Evolutionary conservation across 208 protist species (phyloP), one percentile per base, ranked within the genome.

Genomic region (Acanthamoeba quina): DNA sequence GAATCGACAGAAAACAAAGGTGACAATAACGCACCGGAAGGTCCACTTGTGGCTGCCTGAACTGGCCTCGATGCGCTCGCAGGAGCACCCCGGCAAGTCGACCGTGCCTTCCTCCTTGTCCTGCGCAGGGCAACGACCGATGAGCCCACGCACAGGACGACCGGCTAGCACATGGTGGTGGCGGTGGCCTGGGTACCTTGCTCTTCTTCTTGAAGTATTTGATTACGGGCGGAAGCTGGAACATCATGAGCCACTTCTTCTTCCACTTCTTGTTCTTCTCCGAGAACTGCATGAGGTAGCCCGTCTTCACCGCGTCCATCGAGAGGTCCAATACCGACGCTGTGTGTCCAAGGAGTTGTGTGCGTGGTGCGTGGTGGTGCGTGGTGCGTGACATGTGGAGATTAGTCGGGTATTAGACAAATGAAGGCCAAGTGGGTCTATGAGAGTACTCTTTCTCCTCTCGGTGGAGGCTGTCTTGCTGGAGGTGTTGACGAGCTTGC

Each of bases 221-320:
- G 72, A 80, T 80, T 37, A 80, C 72, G 2, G 72, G 72, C 11
- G 72, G 72, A 49, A 80, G 72, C 72, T 80, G 72, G 72, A 80
- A 80, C 34, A 80, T 44, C 34, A 80, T 44, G 24, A 80, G 49
- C 72, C 72, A 80, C 44, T 80, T 80, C 72, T 52, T 80, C 24
- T 80, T 80, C 72, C 72, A 80, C 72, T 80, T 80, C 72, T 80
- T 80, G 44, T 13, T 80, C 72, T 52, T 80, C 44, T 80, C 72
- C 72, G 72, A 80, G 72, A 80, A 80, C 1, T 80, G 72, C 72
- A 54, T 52, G 37, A 80, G 72, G 9, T 80, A 80, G 72, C 72
- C 72, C 41, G 72, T 54, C 41, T 80, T 80, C 9, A 80, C 21
- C 34, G 72, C 72, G 9, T 80, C 72, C 72, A 44, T 78, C 1